These are phyloP conservation scores for carrot (Daucus carota) DNA, from an alignment of 129 eudicot species.

Conservation along the genomic window DNA sequence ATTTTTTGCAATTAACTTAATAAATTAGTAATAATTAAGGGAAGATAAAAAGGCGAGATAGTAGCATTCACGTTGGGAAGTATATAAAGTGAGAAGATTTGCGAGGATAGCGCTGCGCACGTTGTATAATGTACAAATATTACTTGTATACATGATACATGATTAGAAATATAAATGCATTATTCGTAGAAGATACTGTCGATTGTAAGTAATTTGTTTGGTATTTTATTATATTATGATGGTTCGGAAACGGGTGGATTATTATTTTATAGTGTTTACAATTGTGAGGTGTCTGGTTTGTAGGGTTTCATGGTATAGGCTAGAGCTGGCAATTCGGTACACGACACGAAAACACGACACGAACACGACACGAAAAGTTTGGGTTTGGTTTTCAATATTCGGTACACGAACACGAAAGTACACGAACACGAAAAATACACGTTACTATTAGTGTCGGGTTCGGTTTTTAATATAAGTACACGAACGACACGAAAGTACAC, in stretches of 20 bases:
- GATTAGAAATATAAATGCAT: background rate
- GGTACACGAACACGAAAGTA: too few species aligned
- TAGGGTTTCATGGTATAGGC: too few species aligned
- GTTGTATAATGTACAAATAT: slow-evolving; percentile 26
- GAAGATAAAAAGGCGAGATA: slow-evolving; percentile 13
- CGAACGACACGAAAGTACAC: too few species aligned
- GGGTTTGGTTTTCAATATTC: too few species aligned
- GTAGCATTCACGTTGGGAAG: slow-evolving; percentile 54
- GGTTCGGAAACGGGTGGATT: background rate
- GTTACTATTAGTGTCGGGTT: too few species aligned
- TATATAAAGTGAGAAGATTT: background rate
- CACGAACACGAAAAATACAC: too few species aligned
- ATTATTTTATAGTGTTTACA: background rate
- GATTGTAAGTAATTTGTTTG: too few species aligned
- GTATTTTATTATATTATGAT: background rate
- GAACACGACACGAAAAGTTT: too few species aligned
- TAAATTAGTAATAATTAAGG: background rate
- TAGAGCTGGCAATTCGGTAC: too few species aligned
- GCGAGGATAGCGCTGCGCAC: slow-evolving; percentile 38
- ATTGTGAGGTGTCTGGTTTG: too few species aligned
- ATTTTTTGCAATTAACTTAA: background rate
- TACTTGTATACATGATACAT: background rate
- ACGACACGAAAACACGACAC: too few species aligned
- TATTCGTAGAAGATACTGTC: background rate
- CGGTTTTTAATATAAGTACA: too few species aligned